These are phyloP conservation scores for Colletotrichum musae DNA, from an alignment of 2,329 filamentous ascomycete species.

Conservation along the genomic window DNA sequence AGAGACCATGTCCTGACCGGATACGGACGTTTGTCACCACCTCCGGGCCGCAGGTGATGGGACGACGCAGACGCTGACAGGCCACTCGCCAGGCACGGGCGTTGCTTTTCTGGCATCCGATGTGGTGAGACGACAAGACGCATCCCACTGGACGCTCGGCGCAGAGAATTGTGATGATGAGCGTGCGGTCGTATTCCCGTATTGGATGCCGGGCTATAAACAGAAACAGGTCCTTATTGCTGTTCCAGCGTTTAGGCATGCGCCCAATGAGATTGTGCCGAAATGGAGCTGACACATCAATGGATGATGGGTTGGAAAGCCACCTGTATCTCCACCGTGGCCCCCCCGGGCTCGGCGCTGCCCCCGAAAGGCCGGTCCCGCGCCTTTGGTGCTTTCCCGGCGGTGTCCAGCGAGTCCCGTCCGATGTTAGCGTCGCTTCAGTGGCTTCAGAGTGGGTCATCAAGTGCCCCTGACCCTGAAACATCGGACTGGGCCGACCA, in stretches of 20 bases:
- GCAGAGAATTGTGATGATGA: too few species aligned
- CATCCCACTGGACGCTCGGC: background rate
- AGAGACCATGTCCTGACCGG: constrained; percentile 22
- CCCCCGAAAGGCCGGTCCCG: constrained; percentile 31
- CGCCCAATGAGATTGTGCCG: constrained; percentile 13
- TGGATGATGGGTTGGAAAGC: too few species aligned
- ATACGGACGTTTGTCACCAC: constrained; percentile 12
- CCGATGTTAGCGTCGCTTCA: constrained; percentile 29
- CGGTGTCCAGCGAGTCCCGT: constrained; percentile 16
- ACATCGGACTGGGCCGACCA: constrained; percentile 40
- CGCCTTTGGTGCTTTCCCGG: background rate
- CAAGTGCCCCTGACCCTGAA: constrained; percentile 40
- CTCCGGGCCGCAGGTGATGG: constrained; percentile 1
- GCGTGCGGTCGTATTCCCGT: constrained; percentile 4
- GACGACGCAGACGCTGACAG: constrained; percentile 3
- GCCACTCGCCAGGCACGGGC: background rate
- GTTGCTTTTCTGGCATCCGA: constrained; percentile 2
- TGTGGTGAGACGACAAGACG: constrained; percentile 10
- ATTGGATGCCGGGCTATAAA: constrained; percentile 5
- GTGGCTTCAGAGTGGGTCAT: constrained; percentile 13
- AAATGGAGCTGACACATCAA: constrained; percentile 18
- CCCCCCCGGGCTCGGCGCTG: constrained; percentile 26
- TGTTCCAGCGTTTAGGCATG: background rate
- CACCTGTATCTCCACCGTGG: background rate
- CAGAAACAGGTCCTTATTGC: background rate